These are phyloP conservation scores for Starmera pachycereana DNA, from an alignment of 805 yeast species.

Conservation along the genomic window DNA sequence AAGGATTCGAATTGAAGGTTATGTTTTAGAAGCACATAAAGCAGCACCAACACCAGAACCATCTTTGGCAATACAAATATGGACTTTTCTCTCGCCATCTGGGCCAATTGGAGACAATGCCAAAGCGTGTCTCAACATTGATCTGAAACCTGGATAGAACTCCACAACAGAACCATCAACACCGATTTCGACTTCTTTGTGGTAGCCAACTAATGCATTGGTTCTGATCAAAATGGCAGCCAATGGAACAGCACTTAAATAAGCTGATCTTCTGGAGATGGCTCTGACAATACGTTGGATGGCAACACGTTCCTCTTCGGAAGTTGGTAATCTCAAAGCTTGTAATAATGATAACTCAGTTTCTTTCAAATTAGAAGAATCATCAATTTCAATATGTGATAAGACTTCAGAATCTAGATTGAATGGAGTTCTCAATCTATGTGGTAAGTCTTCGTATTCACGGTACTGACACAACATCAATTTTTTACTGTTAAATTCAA, in stretches of 20 bases:
- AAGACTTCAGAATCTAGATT: slow-evolving; percentile 74
- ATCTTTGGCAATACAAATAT: slow-evolving; percentile 78
- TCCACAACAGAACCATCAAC: slow-evolving; percentile 94
- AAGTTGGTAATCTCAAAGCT: slow-evolving; percentile 59
- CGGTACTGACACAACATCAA: slow-evolving; percentile 48
- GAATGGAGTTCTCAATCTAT: slow-evolving; percentile 68
- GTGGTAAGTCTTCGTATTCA: slow-evolving; percentile 31
- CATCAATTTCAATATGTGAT: slow-evolving; percentile 80
- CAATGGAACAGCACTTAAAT: slow-evolving; percentile 77
- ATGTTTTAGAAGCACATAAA: slow-evolving; percentile 48
- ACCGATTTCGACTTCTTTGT: slow-evolving; percentile 81
- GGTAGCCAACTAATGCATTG: slow-evolving; percentile 47
- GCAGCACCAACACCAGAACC: slow-evolving; percentile 99
- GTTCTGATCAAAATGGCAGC: slow-evolving; percentile 71
- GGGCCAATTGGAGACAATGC: slow-evolving; percentile 60
- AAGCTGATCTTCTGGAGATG: slow-evolving; percentile 83
- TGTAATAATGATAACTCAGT: slow-evolving; percentile 61
- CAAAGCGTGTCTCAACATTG: slow-evolving; percentile 71
- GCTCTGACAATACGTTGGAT: slow-evolving; percentile 70
- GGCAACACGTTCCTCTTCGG: slow-evolving; percentile 58
- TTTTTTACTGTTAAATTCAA: slow-evolving; percentile 53
- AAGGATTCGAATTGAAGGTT: no score
- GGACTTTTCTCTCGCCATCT: slow-evolving; percentile 64
- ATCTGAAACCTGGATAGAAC: slow-evolving; percentile 83
- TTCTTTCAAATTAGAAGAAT: slow-evolving; percentile 58